A percentile compares a stretch with the other conserved stretches of the same genome.
These are phyloP conservation scores for Apiospora kogelbergensis DNA, from an alignment of 2,329 filamentous ascomycete genomes.

Conservation along the genomic window DNA sequence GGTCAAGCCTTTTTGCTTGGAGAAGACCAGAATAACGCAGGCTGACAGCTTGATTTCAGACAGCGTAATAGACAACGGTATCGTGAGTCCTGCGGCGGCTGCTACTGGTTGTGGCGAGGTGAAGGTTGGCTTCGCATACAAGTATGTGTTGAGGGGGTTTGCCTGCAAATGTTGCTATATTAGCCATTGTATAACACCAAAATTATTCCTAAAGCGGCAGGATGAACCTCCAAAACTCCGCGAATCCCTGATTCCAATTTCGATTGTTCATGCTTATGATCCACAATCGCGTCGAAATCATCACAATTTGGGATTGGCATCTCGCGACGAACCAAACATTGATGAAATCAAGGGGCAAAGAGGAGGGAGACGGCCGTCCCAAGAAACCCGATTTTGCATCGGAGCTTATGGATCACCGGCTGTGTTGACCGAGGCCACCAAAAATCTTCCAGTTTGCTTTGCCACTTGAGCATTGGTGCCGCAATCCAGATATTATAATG, in stretches of 20 bases:
- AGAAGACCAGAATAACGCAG: slow-evolving; percentile 97
- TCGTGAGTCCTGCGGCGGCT: slow-evolving; percentile 87
- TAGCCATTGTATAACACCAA: slow-evolving; percentile 34
- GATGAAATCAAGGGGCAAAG: slow-evolving; percentile 11
- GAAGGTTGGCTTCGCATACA: slow-evolving; percentile 87
- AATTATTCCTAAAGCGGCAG: not conserved
- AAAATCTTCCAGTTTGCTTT: not conserved
- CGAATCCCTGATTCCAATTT: slow-evolving; percentile 32
- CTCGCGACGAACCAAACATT: slow-evolving; percentile 15
- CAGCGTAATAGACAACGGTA: slow-evolving; percentile 94
- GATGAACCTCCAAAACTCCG: not conserved
- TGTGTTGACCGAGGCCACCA: not conserved
- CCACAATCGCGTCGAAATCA: slow-evolving; percentile 23
- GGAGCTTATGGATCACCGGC: not conserved
- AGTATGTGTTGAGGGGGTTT: slow-evolving; percentile 94
- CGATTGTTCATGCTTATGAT: slow-evolving; percentile 31
- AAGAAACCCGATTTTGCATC: not conserved
- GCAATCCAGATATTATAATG: not conserved
- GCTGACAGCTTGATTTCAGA: slow-evolving; percentile 95
- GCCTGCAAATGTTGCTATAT: slow-evolving; percentile 59
- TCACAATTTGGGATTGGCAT: slow-evolving; percentile 14
- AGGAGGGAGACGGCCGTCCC: not conserved
- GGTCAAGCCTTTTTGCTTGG: slow-evolving; percentile 93
- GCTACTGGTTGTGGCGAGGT: slow-evolving; percentile 91
- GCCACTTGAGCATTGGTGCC: not conserved